These are phyloP conservation scores for Cyclanthera cordifolia DNA, from an alignment of 306 rosid species.

Conservation along the genomic window DNA sequence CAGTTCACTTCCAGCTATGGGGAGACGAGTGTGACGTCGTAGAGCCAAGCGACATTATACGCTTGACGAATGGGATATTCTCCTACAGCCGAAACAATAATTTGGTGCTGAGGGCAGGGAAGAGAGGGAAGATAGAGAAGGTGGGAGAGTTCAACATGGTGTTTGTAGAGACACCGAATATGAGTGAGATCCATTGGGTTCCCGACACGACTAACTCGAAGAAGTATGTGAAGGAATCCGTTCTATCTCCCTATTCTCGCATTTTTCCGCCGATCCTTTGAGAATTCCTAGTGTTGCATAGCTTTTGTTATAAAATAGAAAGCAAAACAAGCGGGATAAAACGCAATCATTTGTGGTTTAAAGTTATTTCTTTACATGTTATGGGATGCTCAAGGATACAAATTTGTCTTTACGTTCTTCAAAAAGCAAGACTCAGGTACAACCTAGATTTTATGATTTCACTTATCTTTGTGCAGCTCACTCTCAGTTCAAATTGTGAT, in stretches of 20 bases:
- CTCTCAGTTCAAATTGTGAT: no score
- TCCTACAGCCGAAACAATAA: conserved; percentile 41
- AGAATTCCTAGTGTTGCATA: not conserved
- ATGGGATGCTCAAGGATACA: no score
- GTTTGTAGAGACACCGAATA: conserved; percentile 65
- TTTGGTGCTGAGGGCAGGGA: conserved; percentile 56
- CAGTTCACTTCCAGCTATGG: conserved; percentile 79
- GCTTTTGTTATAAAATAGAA: not conserved
- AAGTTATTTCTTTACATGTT: no score
- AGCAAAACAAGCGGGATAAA: not conserved
- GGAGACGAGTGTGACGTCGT: conserved; percentile 58
- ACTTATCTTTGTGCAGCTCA: no score
- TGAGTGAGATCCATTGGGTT: conserved; percentile 80
- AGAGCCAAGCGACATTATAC: conserved; percentile 46
- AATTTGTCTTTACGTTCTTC: no score
- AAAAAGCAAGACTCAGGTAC: no score
- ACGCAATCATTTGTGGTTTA: conserved; percentile 1
- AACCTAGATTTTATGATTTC: no score
- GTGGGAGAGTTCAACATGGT: conserved; percentile 63
- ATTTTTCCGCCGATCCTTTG: conserved; percentile 35
- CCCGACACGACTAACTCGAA: conserved; percentile 37
- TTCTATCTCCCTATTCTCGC: conserved; percentile 50
- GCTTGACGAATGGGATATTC: conserved; percentile 45
- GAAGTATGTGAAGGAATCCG: conserved; percentile 35
- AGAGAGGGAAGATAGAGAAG: conserved; percentile 59